phyloP scores from a whole-genome alignment of 805 yeast species.

The Spathaspora sp. region DNA sequence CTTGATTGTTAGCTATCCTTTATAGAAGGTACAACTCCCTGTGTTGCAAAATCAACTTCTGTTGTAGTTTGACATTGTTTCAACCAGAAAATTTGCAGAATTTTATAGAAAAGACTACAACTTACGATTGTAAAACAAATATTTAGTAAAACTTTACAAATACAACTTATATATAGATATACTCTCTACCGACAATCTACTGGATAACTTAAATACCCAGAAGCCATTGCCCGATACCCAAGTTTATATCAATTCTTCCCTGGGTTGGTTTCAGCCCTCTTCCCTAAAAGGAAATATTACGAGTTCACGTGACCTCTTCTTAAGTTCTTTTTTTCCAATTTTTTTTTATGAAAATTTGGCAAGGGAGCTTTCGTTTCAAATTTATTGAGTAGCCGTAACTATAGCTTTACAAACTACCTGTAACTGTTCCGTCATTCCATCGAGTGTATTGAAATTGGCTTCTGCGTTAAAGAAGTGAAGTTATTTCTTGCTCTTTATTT shows the following conservation, averaged over 20 bases:
- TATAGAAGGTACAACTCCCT: too few species aligned
- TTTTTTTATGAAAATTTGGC: background rate
- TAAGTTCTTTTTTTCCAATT: background rate
- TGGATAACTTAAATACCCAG: background rate
- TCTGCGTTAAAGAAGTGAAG: background rate
- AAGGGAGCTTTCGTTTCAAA: background rate
- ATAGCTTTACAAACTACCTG: background rate
- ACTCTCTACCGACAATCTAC: too few species aligned
- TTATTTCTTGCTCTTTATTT: background rate
- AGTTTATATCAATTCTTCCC: background rate
- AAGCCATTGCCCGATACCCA: background rate
- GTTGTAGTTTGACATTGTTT: background rate
- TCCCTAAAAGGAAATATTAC: background rate
- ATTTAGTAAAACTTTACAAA: too few species aligned
- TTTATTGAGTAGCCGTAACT: background rate
- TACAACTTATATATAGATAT: too few species aligned
- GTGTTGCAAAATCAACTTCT: too few species aligned
- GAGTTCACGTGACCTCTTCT: background rate
- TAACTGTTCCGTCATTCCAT: background rate
- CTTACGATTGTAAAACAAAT: too few species aligned
- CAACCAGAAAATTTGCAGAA: background rate
- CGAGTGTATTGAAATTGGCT: background rate
- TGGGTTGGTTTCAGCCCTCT: background rate
- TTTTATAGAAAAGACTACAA: background rate
- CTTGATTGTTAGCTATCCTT: too few species aligned